These are phyloP conservation scores for Elsinoe ampelina DNA, from an alignment of 2,329 filamentous ascomycete genomes.

Conservation along the genomic window DNA sequence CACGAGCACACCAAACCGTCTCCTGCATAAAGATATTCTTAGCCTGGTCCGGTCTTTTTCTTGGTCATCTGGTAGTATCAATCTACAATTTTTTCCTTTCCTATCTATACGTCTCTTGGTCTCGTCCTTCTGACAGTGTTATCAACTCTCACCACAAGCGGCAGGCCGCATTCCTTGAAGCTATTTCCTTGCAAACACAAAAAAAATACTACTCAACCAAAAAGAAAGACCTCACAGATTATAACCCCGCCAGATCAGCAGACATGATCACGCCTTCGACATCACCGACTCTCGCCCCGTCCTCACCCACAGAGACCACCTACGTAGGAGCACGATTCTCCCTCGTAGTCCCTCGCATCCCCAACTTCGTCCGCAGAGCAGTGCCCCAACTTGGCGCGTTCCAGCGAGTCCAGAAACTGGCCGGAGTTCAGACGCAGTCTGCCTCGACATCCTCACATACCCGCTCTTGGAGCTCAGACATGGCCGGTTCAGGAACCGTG, in stretches of 20 bases:
- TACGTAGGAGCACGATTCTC: conserved; percentile 6
- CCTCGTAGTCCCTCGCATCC: conserved; percentile 13
- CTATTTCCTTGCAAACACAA: neutral
- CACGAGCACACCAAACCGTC: neutral
- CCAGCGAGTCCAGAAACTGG: conserved; percentile 13
- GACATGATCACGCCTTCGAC: conserved; percentile 4
- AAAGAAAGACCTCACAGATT: neutral
- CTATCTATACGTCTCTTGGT: neutral
- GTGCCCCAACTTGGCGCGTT: conserved; percentile 15
- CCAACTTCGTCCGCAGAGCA: conserved; percentile 14
- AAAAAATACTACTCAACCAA: neutral
- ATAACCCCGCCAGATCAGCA: neutral
- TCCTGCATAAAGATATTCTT: conserved; percentile 9
- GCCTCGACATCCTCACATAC: conserved; percentile 7
- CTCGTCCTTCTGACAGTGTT: neutral
- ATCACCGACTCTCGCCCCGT: conserved; percentile 4
- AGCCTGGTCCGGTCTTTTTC: conserved; percentile 2
- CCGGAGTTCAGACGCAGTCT: conserved; percentile 4
- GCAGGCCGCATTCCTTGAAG: conserved; percentile 5
- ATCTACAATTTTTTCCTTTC: neutral
- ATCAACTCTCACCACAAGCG: conserved; percentile 1
- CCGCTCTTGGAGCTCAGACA: conserved; percentile 10
- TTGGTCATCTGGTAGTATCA: neutral
- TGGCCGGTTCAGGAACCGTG: conserved; percentile 12
- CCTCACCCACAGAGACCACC: conserved; percentile 8